Evolutionary conservation across 192 early-diverging fungal genomes (phyloP).

Genomic region (Umbelopsis ramanniana): DNA sequence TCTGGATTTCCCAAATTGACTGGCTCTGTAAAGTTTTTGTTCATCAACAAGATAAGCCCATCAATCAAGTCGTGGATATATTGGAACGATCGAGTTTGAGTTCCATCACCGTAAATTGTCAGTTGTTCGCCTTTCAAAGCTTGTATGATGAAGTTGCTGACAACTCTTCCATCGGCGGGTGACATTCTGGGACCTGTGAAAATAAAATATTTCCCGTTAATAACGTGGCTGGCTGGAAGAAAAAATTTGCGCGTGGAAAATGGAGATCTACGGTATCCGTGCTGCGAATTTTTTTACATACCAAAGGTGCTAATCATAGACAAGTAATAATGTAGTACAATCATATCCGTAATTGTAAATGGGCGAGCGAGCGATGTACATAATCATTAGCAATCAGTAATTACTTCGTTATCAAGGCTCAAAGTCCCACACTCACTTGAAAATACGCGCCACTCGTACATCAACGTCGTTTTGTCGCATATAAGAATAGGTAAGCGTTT

Average conservation of each 20-base stretch:
- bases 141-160: slow-evolving; percentile 88
- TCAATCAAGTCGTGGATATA: slow-evolving; percentile 87
- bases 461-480: slow-evolving; percentile 76
- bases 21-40: slow-evolving; percentile 67
- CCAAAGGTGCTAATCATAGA: slow-evolving; percentile 32
- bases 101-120: slow-evolving; percentile 82
- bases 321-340: slow-evolving; percentile 9
- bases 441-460: slow-evolving; percentile 78
- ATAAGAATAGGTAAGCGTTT: slow-evolving; percentile 81
- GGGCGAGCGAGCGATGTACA: neutral
- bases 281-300: neutral
- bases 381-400: neutral
- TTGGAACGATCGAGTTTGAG: slow-evolving; percentile 83
- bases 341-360: slow-evolving; percentile 15
- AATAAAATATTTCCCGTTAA: neutral
- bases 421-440: slow-evolving; percentile 52
- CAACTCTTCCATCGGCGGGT: slow-evolving; percentile 80
- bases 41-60: slow-evolving; percentile 80
- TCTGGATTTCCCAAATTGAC: slow-evolving; percentile 86
- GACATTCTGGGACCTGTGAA: slow-evolving; percentile 72
- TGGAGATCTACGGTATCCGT: neutral
- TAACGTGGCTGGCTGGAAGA: neutral
- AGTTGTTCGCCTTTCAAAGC: slow-evolving; percentile 73
- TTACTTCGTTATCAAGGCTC: neutral
- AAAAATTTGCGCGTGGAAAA: neutral